These are phyloP conservation scores for Pseudogymnoascus verrucosus DNA, from an alignment of 2,329 filamentous ascomycete genomes.

Conservation along the genomic window DNA sequence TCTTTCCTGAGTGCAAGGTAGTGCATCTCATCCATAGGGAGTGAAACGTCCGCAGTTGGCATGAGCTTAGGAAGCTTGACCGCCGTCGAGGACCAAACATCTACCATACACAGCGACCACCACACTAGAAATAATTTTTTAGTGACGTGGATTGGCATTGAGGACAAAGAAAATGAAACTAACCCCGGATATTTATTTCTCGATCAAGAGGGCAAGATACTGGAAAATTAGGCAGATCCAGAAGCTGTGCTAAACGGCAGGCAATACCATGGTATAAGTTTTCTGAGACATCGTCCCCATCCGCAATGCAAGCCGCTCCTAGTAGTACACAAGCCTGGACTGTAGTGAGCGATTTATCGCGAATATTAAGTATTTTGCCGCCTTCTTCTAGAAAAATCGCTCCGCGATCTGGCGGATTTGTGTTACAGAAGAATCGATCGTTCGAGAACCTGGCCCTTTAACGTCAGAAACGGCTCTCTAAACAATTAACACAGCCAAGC, in stretches of 20 bases:
- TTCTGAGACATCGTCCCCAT: conserved; percentile 16
- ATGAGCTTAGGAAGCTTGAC: conserved; percentile 18
- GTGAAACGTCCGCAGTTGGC: conserved; percentile 13
- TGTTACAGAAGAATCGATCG: conserved; percentile 14
- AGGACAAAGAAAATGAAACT: neutral
- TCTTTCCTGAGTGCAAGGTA: neutral
- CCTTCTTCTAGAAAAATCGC: conserved; percentile 14
- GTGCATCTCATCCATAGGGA: conserved; percentile 17
- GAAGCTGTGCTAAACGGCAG: conserved; percentile 18
- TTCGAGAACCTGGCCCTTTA: conserved; percentile 16
- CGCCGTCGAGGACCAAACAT: conserved; percentile 20
- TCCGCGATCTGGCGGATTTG: conserved; percentile 13
- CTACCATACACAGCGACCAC: conserved; percentile 20
- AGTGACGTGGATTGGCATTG: neutral
- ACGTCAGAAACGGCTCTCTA: neutral
- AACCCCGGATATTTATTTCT: conserved; percentile 19
- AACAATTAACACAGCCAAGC: neutral
- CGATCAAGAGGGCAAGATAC: conserved; percentile 13
- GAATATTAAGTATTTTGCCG: conserved; percentile 15
- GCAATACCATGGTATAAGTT: conserved; percentile 19
- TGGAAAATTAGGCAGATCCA: conserved; percentile 15
- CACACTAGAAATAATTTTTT: conserved; percentile 14
- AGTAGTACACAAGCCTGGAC: conserved; percentile 20
- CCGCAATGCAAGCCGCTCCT: conserved; percentile 16
- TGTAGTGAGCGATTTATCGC: conserved; percentile 17